Evolutionary conservation across 768 basidiomycete species (phyloP), one percentile per base, ranked within the genome.

Genomic region (Suillus discolor): DNA sequence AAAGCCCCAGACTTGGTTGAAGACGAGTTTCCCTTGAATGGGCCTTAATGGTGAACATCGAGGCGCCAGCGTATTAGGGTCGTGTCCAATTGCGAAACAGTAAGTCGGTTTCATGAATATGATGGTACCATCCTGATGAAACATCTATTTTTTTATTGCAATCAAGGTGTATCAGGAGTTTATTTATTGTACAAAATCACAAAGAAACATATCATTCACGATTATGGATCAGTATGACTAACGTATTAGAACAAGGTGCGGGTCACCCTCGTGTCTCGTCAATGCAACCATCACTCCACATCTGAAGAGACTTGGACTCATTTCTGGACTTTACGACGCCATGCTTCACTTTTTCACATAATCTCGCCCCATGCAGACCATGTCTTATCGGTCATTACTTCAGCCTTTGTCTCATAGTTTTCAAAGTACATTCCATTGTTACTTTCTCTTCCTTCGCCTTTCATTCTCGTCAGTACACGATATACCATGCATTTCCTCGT

Each of bases 11-110:
- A 44, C 20, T 25, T 61, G 12, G 49, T 66, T 31, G 25, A 53
- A 7, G 73, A 77, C 9, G 73, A 76, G 54, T 74, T 74, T 39
- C 73, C 73, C 6, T 51, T 76, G 23, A 25, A 25, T 11, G 6
- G 23, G 49, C 13, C 49, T 49, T 49, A 3, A 23, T 49, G n/a
- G 44, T 15, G 23, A 15, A 13, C 15, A 15, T 31, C 28, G 28
- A 54, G 34, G 31, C 31, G 18, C 53, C 47, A 0, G 11, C 12
- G 4, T 5, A 47, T 47, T 47, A 47, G 45, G n/a, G 23, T 49
- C 2, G 23, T 25, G 23, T 23, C 2, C 13, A 6, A 49, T 6
- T 49, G 13, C 13, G 23, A 49, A 25, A 23, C 23, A 20, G 47
- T 49, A 25, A 49, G 47, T 49, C 3, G 23, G 47, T 49, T 25